Evolutionary conservation across 805 yeast species (phyloP).

Genomic region (Candida michaelii): DNA sequence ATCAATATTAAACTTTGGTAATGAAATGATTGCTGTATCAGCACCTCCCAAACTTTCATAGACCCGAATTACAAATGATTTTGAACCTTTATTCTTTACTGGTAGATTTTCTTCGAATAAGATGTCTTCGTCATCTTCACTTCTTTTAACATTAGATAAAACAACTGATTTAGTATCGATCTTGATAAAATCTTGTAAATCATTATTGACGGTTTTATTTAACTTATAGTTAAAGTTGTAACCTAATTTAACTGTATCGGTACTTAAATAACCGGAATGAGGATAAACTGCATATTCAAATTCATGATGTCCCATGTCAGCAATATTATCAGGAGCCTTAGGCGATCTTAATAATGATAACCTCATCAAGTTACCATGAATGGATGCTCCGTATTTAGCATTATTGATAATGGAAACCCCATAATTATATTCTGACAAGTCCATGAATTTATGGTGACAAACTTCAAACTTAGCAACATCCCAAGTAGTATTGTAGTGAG

Average conservation of each 20-base stretch:
- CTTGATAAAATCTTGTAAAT: constrained; percentile 22
- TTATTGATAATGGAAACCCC: constrained; percentile 87
- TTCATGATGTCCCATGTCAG: constrained; percentile 88
- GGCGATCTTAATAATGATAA: constrained; percentile 85
- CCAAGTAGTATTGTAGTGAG: constrained; percentile 94
- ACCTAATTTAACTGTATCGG: constrained; percentile 69
- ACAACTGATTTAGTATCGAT: constrained; percentile 60
- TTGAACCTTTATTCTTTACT: constrained; percentile 41
- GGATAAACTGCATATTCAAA: constrained; percentile 85
- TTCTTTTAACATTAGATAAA: constrained; percentile 78
- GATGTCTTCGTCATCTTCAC: constrained; percentile 73
- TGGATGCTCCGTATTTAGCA: constrained; percentile 87
- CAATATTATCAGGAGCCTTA: constrained; percentile 90
- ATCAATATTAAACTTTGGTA: constrained; percentile 38
- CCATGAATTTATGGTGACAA: constrained; percentile 92
- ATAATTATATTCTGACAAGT: constrained; percentile 78
- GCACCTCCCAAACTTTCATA: constrained; percentile 88
- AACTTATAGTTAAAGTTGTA: constrained; percentile 70
- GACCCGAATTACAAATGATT: constrained; percentile 61
- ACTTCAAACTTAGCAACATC: constrained; percentile 96
- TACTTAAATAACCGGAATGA: constrained; percentile 65
- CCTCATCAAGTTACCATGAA: constrained; percentile 91
- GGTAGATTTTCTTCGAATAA: constrained; percentile 47
- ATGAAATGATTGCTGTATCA: constrained; percentile 50
- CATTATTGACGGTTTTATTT: constrained; percentile 8